A percentile compares a stretch with the other conserved stretches of the same genome.
Evolutionary conservation across 2,329 filamentous ascomycete genomes (phyloP).

Genomic region (Colletotrichum truncatum): DNA sequence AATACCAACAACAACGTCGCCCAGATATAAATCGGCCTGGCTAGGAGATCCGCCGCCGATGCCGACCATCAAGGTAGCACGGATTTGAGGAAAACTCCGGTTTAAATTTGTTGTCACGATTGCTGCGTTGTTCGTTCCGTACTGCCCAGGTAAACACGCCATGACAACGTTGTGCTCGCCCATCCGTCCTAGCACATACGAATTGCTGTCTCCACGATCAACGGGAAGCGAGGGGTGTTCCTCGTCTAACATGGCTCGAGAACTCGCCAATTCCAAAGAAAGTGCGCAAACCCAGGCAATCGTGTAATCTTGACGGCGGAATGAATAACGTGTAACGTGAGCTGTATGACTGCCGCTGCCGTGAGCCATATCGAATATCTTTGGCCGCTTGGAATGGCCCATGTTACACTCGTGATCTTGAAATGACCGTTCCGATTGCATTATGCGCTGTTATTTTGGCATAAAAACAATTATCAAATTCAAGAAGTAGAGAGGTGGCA

Average conservation of each 20-base stretch:
- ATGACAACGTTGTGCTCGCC: conserved; percentile 1
- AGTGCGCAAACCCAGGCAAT: conserved; percentile 34
- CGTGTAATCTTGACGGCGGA: conserved; percentile 27
- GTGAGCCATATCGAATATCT: no score
- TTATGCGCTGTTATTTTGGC: no score
- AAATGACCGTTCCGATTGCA: no score
- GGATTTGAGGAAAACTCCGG: conserved; percentile 22
- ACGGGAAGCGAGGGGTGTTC: background rate
- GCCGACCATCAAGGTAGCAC: conserved; percentile 35
- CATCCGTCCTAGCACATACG: background rate
- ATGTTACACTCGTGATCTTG: no score
- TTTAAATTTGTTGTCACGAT: conserved; percentile 24
- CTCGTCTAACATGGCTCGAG: conserved; percentile 33
- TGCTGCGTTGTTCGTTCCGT: background rate
- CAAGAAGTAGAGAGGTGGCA: no score
- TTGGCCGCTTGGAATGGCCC: no score
- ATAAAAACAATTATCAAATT: no score
- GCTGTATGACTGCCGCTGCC: no score
- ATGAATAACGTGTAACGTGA: no score
- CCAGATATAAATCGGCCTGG: conserved; percentile 24
- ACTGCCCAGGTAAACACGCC: conserved; percentile 1
- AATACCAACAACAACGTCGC: conserved; percentile 33
- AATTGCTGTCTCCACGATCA: background rate
- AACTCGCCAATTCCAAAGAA: conserved; percentile 25
- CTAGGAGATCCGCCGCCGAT: conserved; percentile 38